These are phyloP conservation scores for Neonectria sp. DNA, from an alignment of 2,329 filamentous ascomycete species.

Conservation along the genomic window DNA sequence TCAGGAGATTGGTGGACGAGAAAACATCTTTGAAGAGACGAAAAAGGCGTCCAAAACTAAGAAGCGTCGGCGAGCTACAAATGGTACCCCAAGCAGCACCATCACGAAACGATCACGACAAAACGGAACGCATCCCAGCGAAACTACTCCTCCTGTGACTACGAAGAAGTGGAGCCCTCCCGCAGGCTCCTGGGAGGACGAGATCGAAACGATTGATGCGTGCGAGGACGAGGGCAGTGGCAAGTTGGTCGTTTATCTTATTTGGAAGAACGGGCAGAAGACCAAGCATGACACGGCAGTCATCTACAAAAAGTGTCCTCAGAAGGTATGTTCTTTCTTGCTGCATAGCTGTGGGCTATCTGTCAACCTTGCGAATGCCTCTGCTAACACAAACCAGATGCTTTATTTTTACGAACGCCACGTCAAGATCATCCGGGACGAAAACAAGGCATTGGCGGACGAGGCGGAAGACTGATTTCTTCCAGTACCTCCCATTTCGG, in stretches of 20 bases:
- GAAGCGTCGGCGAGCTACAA: conserved; percentile 70
- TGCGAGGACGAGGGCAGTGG: conserved; percentile 75
- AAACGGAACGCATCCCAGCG: conserved; percentile 65
- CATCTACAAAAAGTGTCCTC: conserved; percentile 83
- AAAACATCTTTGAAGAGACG: conserved; percentile 67
- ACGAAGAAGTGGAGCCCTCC: conserved; percentile 75
- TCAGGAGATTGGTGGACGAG: conserved; percentile 73
- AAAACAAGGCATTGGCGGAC: conserved; percentile 44
- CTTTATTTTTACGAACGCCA: conserved; percentile 72
- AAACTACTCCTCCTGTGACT: conserved; percentile 64
- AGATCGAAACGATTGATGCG: conserved; percentile 79
- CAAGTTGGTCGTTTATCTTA: conserved; percentile 76
- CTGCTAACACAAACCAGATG: conserved; percentile 60
- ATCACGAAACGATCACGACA: conserved; percentile 63
- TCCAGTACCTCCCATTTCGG: background rate
- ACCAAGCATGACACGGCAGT: conserved; percentile 79
- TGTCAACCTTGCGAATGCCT: background rate
- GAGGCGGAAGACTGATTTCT: conserved; percentile 28
- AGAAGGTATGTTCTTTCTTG: conserved; percentile 70
- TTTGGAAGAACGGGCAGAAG: conserved; percentile 82
- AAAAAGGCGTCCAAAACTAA: conserved; percentile 66
- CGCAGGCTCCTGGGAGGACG: conserved; percentile 82
- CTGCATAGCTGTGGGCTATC: background rate
- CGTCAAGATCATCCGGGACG: conserved; percentile 66
- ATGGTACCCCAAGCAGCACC: conserved; percentile 53